A percentile compares a stretch with the other conserved stretches of the same genome.
These are phyloP conservation scores for Hansenula anomala DNA, from an alignment of 1,139 yeast species.

Conservation along the genomic window DNA sequence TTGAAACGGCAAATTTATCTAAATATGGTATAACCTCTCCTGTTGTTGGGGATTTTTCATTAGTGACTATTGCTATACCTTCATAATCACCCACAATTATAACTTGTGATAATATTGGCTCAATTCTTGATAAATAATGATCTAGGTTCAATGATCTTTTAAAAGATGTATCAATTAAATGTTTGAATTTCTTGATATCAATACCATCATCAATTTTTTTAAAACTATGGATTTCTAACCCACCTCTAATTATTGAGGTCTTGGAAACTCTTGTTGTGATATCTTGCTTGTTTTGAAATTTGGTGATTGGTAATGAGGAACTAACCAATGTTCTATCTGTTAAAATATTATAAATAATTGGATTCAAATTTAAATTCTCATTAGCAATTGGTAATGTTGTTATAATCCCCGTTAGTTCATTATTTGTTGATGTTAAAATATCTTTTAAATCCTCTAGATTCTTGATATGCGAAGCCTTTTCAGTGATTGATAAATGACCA, in stretches of 20 bases:
- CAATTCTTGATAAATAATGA: constrained; percentile 61
- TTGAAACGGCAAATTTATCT: constrained; percentile 89
- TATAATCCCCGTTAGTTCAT: constrained; percentile 33
- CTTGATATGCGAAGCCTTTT: constrained; percentile 21
- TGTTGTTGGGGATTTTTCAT: constrained; percentile 39
- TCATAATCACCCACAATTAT: constrained; percentile 92
- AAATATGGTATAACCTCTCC: constrained; percentile 44
- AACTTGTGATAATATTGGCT: constrained; percentile 63
- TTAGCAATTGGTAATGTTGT: constrained; percentile 26
- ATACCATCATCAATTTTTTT: constrained; percentile 32
- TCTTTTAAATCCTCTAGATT: constrained; percentile 29
- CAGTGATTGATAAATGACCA: constrained; percentile 16
- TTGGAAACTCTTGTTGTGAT: constrained; percentile 24
- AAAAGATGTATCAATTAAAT: constrained; percentile 75
- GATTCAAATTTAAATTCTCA: constrained; percentile 35
- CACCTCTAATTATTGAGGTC: constrained; percentile 79
- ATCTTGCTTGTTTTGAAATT: constrained; percentile 26
- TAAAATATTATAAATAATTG: constrained; percentile 79
- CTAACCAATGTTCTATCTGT: constrained; percentile 93
- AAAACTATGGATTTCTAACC: constrained; percentile 55
- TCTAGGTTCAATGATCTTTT: constrained; percentile 59
- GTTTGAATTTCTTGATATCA: constrained; percentile 51
- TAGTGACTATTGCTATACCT: constrained; percentile 89
- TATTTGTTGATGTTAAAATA: constrained; percentile 27
- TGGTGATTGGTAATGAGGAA: constrained; percentile 81